Evolutionary conservation across 2,329 filamentous ascomycete species (phyloP).

Genomic region (Ascomycota sp.): DNA sequence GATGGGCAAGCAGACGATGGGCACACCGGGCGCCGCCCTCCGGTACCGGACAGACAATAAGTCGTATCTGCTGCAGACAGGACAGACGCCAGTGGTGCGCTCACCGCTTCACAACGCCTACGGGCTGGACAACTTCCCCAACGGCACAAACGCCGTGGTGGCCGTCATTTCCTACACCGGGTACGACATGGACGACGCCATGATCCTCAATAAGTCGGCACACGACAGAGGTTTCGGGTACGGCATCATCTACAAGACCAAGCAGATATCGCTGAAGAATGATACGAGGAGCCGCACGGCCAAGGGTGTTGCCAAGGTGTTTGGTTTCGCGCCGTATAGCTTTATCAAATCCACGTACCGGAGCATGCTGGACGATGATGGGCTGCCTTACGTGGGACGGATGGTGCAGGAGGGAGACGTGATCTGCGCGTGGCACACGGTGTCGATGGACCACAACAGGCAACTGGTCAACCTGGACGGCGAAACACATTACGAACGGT

Average conservation of each 20-base stretch:
- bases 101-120: constrained; percentile 89
- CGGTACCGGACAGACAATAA: constrained; percentile 92
- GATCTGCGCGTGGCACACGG: constrained; percentile 76
- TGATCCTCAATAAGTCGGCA: constrained; percentile 96
- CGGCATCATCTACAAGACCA: constrained; percentile 94
- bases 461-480: constrained; percentile 72
- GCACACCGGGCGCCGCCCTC: constrained; percentile 72
- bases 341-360: constrained; percentile 51
- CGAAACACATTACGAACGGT: constrained; percentile 72
- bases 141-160: constrained; percentile 85
- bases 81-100: constrained; percentile 84
- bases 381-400: constrained; percentile 62
- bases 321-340: constrained; percentile 71
- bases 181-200: constrained; percentile 99
- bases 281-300: constrained; percentile 46
- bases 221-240: constrained; percentile 92
- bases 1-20: constrained; percentile 99
- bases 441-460: constrained; percentile 59
- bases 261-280: constrained; percentile 72
- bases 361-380: constrained; percentile 65
- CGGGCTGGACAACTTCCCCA: constrained; percentile 94
- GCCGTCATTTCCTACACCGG: constrained; percentile 97
- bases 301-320: constrained; percentile 59
- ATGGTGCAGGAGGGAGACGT: constrained; percentile 63
- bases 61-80: constrained; percentile 81